Evolutionary conservation across 495 filamentous ascomycete species (phyloP), one percentile per base, ranked within the genome.

Genomic region (Durotheca rogersii): DNA sequence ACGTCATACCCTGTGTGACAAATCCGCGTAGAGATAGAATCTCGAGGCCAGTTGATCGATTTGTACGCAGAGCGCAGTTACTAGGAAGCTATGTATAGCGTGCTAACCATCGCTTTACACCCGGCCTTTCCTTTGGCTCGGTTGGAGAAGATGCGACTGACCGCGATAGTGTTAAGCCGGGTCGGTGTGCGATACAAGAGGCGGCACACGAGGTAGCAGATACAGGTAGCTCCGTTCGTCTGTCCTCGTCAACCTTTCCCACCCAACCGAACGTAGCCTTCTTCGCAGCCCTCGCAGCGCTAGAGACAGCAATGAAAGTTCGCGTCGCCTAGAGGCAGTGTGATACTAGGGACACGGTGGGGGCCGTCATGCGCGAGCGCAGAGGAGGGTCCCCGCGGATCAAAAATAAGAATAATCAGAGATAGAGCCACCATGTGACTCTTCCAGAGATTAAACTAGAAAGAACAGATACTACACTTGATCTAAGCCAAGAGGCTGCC

Each of bases 401-500:
- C 74, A 69, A 85, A 85, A 85, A 87, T 84, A 74, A 76, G 81
- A 78, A 77, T 86, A 87, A 87, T 84, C 79, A 81, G 73, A 72
- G 76, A 78, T 82, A 75, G 62, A 66, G 73, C 69, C 71, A 67
- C 74, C 66, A 65, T 81, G 74, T 75, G 45, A 47, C 58, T 60
- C 67, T 74, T 76, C 72, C 73, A 76, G 73, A 74, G 68, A 75
- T 87, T 86, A 87, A 86, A 87, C 84, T 88, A 83, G 88, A 89
- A 88, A 89, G 86, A 89, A 89, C 86, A 89, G 86, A 89, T 90
- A 89, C 85, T 88, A 89, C 85, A 89, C 86, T 87, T 88, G 86
- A 89, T 88, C 85, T 89, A 81, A 82, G 79, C 79, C 79, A 81
- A 80, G 77, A 61, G 61, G 52, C 23, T 27, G 9, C 9, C 23